Evolutionary conservation across 1,284 basidiomycete species (phyloP).

Genomic region (Wolfiporia cocos): DNA sequence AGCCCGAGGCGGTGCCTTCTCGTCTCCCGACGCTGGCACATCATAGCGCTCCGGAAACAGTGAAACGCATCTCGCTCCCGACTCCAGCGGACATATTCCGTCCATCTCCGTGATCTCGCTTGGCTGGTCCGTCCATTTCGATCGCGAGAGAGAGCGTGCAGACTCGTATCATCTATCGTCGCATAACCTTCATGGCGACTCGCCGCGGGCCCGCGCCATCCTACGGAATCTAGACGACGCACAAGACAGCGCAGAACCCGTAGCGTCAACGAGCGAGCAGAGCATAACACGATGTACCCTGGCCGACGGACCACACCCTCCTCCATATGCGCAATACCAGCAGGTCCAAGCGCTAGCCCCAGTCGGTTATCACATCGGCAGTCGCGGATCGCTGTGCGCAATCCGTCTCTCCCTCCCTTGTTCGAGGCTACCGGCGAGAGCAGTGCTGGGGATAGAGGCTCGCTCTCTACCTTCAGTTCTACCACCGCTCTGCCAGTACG

Average conservation of each 20-base stretch:
- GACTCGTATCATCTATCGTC: too few species aligned
- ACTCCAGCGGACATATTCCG: too few species aligned
- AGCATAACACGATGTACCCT: constrained; percentile 17
- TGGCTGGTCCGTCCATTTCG: too few species aligned
- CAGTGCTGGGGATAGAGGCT: constrained; percentile 12
- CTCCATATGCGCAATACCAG: constrained; percentile 8
- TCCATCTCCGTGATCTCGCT: too few species aligned
- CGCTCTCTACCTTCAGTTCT: constrained; percentile 17
- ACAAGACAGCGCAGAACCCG: not conserved
- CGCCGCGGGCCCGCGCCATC: constrained; percentile 1
- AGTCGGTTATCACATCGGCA: constrained; percentile 8
- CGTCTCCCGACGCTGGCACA: too few species aligned
- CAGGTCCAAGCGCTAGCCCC: constrained; percentile 12
- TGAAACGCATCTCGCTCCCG: too few species aligned
- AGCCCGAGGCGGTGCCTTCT: too few species aligned
- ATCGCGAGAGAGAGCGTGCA: too few species aligned
- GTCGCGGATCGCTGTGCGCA: constrained; percentile 13
- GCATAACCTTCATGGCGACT: too few species aligned
- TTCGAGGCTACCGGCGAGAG: constrained; percentile 19
- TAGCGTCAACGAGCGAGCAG: not conserved
- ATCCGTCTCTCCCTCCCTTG: constrained; percentile 18
- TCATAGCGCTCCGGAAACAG: too few species aligned
- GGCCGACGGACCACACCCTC: constrained; percentile 10
- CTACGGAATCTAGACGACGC: constrained; percentile 1
- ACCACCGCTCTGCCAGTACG: constrained; percentile 16